Evolutionary conservation across 129 eudicot genomes (phyloP), one percentile per base, ranked within the genome.

Genomic region (Ambrosia trifida): DNA sequence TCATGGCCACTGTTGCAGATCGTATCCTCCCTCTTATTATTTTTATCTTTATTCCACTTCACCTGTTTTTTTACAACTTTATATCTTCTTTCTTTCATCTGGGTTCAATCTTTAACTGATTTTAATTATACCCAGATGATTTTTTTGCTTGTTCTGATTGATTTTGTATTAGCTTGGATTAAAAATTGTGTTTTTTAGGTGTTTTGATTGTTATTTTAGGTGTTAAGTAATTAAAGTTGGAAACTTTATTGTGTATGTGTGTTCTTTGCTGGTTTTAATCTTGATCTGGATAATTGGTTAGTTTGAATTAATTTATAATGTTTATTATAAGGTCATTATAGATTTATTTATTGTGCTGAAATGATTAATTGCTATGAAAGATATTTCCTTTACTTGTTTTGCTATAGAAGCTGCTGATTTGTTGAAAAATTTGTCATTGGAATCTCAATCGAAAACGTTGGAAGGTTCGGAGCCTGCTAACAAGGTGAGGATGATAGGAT

Each of bases 1-100:
- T 38, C 73, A 88, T 88, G 95, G 95, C 95, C 14, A 50, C 90
- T 31, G 85, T 85, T 80, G 86, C 89, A 53, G 95, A 88, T 79
- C 88, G 95, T 88, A 88, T 78, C 88, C 85, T 85, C 74, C 56
- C 24, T 49, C n/a, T 47, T 49, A 11, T 53, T 43, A n/a, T 31
- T 57, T 57, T 13, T 46, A 12, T 30, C 53, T 57, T 30, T 45
- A 72, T 59, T 72, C 50, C 5, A 56, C 35, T 53, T 53, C 11
- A 41, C 10, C 46, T 49, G 32, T 60, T n/a, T 33, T 17, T 18
- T 5, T 7, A 36, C 35, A 50, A 14, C 62, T 62, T 62, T 11
- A 38, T 2, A n/a, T 64, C 31, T 11, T 7, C 13, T 63, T 50
- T 12, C 3, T 11, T 74, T 35, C 54, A 53, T 74, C 78, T 51